These are phyloP conservation scores for Decorospora gaudefroyi DNA, from an alignment of 2,329 filamentous ascomycete species.

Conservation along the genomic window DNA sequence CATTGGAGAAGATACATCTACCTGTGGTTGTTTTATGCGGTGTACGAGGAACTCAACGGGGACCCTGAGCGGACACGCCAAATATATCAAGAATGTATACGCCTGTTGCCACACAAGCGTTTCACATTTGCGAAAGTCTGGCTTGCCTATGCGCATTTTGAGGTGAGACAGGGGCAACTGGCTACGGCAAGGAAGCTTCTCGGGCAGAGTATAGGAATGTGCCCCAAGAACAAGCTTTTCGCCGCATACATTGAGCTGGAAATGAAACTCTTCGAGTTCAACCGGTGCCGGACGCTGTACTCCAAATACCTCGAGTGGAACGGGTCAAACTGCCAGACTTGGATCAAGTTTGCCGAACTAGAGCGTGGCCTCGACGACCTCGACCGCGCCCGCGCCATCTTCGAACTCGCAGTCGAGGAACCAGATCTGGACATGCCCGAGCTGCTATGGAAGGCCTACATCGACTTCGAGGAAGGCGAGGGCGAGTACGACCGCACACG, in stretches of 20 bases:
- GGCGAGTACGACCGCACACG: conserved; percentile 85
- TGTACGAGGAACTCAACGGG: conserved; percentile 91
- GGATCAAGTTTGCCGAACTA: conserved; percentile 95
- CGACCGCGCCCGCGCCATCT: conserved; percentile 86
- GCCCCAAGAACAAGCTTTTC: conserved; percentile 94
- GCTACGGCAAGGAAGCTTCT: conserved; percentile 82
- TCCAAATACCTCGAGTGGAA: conserved; percentile 95
- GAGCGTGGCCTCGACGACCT: conserved; percentile 89
- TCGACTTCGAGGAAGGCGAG: conserved; percentile 97
- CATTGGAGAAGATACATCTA: conserved; percentile 98
- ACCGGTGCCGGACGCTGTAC: conserved; percentile 86
- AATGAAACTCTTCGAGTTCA: conserved; percentile 91
- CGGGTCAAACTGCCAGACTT: conserved; percentile 84
- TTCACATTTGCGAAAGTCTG: conserved; percentile 98
- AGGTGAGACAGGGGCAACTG: conserved; percentile 84
- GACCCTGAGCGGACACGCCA: conserved; percentile 80
- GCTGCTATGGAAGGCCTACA: conserved; percentile 95
- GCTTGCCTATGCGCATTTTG: conserved; percentile 91
- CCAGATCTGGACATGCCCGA: conserved; percentile 93
- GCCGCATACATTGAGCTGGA: conserved; percentile 92
- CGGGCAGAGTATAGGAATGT: conserved; percentile 88
- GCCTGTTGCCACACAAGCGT: conserved; percentile 88
- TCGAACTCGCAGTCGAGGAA: conserved; percentile 85
- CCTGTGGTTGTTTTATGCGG: conserved; percentile 94
- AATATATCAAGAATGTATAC: conserved; percentile 87